Evolutionary conservation across 768 basidiomycete species (phyloP), one percentile per base, ranked within the genome.

Genomic region (Mycena vulgaris): DNA sequence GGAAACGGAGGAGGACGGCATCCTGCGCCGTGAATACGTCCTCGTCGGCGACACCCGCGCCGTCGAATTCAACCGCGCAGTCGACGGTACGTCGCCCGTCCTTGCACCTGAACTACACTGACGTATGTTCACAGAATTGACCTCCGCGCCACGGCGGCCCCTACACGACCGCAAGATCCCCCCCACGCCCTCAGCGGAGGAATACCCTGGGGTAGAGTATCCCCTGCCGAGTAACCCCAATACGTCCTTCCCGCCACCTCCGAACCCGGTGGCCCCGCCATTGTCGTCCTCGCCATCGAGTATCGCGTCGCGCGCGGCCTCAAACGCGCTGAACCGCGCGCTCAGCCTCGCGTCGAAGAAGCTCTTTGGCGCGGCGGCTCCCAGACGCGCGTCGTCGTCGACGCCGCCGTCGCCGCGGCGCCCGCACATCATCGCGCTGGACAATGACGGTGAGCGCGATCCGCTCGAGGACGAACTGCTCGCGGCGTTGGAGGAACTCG

Each of bases 1-100:
- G 4, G 93, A 95, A 78, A 93, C 91, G 0, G 94, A 95, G 75
- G 93, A 95, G 76, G 93, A 95, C 76, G 93, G 93, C 0, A 83
- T 91, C 57, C 84, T 95, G 56, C 87, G 92, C 60, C 88, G 90
- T 70, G 97, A 99, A 76, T 99, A 99, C 75, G 97, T 99, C 0
- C 88, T 99, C 1, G 94, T 99, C 1, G 96, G 93, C 48, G 96
- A 99, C 79, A 90, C 89, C 62, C 87, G 92, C 57, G 94, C 94
- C 2, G 93, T 98, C 3, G 97, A 99, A 78, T 95, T 98, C 78
- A 95, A 95, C 78, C 90, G 90, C 19, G 89, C 95, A 3, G 93
- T 97, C 2, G 97, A 99, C 83, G 97, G 97, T 94, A 69, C 75
- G n/a, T n/a, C n/a, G 90, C 79, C 40, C 61, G 19, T 11, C 35